Evolutionary conservation across 805 yeast genomes (phyloP), one percentile per base, ranked within the genome.

Genomic region (Wickerhamomyces strasburgensis): DNA sequence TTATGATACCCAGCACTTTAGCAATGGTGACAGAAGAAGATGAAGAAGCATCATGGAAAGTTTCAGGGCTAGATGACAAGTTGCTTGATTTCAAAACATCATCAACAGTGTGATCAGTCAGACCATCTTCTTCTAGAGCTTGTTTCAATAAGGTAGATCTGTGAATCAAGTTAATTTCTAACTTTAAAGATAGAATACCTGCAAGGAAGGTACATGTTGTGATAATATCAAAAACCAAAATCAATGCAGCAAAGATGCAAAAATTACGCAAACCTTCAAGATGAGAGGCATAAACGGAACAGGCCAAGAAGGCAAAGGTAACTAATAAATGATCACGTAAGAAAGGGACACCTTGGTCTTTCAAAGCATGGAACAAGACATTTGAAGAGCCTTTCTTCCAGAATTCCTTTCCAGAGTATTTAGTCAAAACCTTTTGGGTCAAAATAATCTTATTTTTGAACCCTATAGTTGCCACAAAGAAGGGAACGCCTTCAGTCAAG

Each of bases 121-220:
- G 75, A 18, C 98, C 98, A 54, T 90, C 98, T 58, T 90, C 98
- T 65, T 89, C 93, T 46, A 90, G 68, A 19, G 85, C 87, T 44
- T 76, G 78, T 56, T 82, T 80, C 56, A 88, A 73, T 38, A 78
- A 75, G 41, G 85, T 78, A 32, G 87, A 83, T 47, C 86, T 78
- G 61, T 89, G 86, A 38, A 93, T 93, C 42, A 84, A 70, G 57
- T 78, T 78, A 58, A 90, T 86, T 61, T 93, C 96, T 31, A 90
- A 78, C 63, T 90, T 90, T 59, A 90, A 71, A 3, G 95, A 79
- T 48, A 90, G 72, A 37, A 86, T 75, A 4, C 96, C 88, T 11
- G 94, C 69, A 58, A 73, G 89, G 59, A 88, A 88, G 2, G 96
- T 85, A 52, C 77, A 75, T 15, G 86, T 77, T 56, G 85, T 70